Evolutionary conservation across 164 flowering plant species (phyloP), one percentile per base, ranked within the genome.

Genomic region (Nymphaea colorata): DNA sequence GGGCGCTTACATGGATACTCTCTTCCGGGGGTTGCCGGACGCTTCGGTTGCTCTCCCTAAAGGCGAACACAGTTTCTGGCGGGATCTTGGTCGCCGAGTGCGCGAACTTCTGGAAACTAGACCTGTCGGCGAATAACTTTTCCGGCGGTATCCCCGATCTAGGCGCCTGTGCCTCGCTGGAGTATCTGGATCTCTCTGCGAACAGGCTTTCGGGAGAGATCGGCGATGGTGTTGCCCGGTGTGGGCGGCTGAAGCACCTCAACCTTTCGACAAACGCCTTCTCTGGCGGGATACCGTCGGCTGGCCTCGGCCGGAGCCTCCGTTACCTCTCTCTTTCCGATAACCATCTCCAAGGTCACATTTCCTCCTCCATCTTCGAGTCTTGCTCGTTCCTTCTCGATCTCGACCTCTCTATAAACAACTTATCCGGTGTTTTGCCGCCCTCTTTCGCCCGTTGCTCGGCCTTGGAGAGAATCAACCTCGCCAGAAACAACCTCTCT

Each of bases 181-280:
- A 74, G 82, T 80, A 42, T 59, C 76, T 91, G 42, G 76, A 74
- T 66, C 79, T 94, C 36, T 73, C 85, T 1, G 42, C 59, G 41
- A 89, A 91, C 69, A 42, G 61, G 4, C 80, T 94, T 61, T 62
- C 70, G 10, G 96, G 99, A 0, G 78, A 70, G 69, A 69, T 91
- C 42, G 90, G 96, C 4, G 36, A 44, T 55, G 42, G 42, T 5
- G 72, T 90, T 1, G 66, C 77, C 5, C 62, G 69, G 3, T 91
- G 93, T 53, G 17, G 73, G 0, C 68, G 69, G 66, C 78, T 94
- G 12, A 67, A 79, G 45, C 80, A 84, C 75, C 84, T 94, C 41
- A 92, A 94, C 73, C 79, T 94, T 42, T 90, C 96, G 10, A 59
- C 15, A 5, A 94, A 94, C 70, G 68, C 77, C 25, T 68, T 91